These are phyloP conservation scores for Fusarium globosum DNA, from an alignment of 2,329 filamentous ascomycete species.

Conservation along the genomic window DNA sequence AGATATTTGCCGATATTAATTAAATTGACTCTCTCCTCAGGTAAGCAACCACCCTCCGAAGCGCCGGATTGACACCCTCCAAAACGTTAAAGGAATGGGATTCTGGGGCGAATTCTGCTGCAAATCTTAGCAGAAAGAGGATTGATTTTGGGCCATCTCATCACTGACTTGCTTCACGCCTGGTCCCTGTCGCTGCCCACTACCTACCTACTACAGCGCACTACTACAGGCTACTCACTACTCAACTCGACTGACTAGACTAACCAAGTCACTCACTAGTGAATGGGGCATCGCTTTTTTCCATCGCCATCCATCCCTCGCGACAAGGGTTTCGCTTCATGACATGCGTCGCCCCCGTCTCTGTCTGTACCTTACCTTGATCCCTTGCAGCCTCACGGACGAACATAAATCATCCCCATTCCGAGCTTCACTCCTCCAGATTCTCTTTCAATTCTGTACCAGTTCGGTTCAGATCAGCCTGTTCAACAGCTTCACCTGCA, in stretches of 20 bases:
- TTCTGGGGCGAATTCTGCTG: slow-evolving; percentile 44
- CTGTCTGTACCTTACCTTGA: slow-evolving; percentile 26
- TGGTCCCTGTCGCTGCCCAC: slow-evolving; percentile 43
- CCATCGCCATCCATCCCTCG: slow-evolving; percentile 34
- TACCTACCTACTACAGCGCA: slow-evolving; percentile 12
- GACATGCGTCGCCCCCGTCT: slow-evolving; percentile 39
- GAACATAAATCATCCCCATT: slow-evolving; percentile 46
- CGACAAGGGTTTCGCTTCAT: slow-evolving; percentile 42
- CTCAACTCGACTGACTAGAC: not conserved
- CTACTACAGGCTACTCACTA: not conserved
- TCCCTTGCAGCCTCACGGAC: slow-evolving; percentile 46
- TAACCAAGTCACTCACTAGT: slow-evolving; percentile 24
- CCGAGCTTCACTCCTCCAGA: slow-evolving; percentile 36
- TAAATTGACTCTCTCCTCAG: not conserved
- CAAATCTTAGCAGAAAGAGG: slow-evolving; percentile 47
- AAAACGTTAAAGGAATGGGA: slow-evolving; percentile 24
- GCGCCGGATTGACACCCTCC: slow-evolving; percentile 38
- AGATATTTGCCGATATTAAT: slow-evolving; percentile 11
- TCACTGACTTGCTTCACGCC: slow-evolving; percentile 43
- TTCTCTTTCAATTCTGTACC: slow-evolving; percentile 29
- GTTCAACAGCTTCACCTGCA: slow-evolving; percentile 32
- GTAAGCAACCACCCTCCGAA: slow-evolving; percentile 12
- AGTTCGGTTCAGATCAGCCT: slow-evolving; percentile 41
- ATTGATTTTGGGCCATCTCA: slow-evolving; percentile 35
- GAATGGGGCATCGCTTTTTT: slow-evolving; percentile 43